Base-by-base conservation (phyloP, 2,329 filamentous ascomycete species). In the Colletotrichum ledebouriae region DNA sequence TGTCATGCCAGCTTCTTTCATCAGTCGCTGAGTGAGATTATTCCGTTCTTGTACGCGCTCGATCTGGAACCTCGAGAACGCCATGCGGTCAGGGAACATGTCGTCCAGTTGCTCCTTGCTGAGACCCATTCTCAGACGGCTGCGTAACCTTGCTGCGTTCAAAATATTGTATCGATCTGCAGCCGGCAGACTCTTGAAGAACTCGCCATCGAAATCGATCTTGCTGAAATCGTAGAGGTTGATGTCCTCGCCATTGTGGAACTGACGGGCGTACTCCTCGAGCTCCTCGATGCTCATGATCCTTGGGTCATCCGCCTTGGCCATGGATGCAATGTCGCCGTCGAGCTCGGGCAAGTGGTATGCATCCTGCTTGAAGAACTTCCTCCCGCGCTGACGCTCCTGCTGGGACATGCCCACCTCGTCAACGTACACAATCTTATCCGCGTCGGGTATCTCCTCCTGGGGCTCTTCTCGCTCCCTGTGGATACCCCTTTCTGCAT, bases 61-160 rank as follows among this genome's bases (percentile, higher is more conserved):
- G 66, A 99, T 97, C 79, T 99, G 96, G 75, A 99, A 99, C 70
- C 87, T 91, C 1, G 94, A 98, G 76, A 99, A 99, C 0, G 92
- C 96, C 94, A 99, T 98, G 29, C 96, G 89, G 77, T 99, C 92
- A 0, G 96, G 95, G 77, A 99, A 99, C 96, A 99, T 99, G 52
- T 86, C 88, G 73, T 98, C 94, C 13, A 99, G 81, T 79, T 99
- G 96, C 72, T 99, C 95, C 79, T 98, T 98, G 64, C 93, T 97
- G 74, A 97, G 88, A 0, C 96, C 96, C 95, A 99, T 97, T 76
- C 96, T 89, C 75, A 99, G 84, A 60, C 96, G 87, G 78, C 94
- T 97, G 64, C 96, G 86, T 70, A 99, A 77, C 70, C 96, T 87
- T 2, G 97, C 96, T 1, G 97, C 96, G 76, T 99, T 99, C 22